phyloP scores from a whole-genome alignment of 192 early-diverging fungal species.

The Anaeromyces robustus region DNA sequence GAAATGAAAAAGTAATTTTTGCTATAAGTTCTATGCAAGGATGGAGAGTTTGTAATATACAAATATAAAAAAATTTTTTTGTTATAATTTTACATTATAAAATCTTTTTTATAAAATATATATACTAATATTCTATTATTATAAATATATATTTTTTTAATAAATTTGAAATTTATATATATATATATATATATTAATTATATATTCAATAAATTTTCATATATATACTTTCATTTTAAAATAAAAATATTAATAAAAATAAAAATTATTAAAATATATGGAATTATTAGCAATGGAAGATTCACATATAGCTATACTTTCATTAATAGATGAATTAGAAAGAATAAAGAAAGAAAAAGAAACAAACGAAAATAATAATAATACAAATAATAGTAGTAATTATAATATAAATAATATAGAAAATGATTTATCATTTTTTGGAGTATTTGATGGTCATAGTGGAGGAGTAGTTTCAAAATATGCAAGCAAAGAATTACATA shows the following conservation, averaged over 20 bases:
- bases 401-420: not conserved
- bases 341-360: not conserved
- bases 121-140: no score
- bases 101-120: no score
- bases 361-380: not conserved
- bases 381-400: not conserved
- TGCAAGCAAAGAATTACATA: slow-evolving; percentile 61
- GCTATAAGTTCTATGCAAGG: not conserved
- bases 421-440: not conserved
- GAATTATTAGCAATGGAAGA: not conserved
- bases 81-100: no score
- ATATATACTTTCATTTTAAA: no score
- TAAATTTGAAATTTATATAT: no score
- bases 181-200: no score
- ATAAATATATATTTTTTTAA: no score
- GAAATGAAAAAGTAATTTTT: not conserved
- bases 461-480: slow-evolving; percentile 52
- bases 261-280: no score
- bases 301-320: not conserved
- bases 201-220: no score
- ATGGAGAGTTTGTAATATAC: not conserved
- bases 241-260: no score
- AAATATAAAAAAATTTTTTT: no score
- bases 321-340: not conserved
- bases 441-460: not conserved